Evolutionary conservation across 129 eudicot genomes (phyloP), one percentile per base, ranked within the genome.

Genomic region (Chrysanthemum seticuspe): DNA sequence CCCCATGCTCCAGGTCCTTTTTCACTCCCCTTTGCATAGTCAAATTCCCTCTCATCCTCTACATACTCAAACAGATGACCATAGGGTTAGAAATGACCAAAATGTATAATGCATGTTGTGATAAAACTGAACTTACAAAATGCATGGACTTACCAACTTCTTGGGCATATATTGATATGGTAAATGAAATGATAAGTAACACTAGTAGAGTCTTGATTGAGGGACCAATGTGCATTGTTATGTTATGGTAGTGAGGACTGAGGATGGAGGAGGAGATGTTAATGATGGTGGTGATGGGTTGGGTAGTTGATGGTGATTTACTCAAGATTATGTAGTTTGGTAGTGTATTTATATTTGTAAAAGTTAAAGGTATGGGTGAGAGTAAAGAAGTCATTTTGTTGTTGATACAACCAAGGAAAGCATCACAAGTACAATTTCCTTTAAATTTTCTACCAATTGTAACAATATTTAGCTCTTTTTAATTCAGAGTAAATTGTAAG

Each of bases 1-100:
- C 96, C 96, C 96, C 91, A 89, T 10, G 62, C 13, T 10, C 1
- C 23, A 0, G 96, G 96, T 9, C 96, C 96, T 74, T 68, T 86
- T 31, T 52, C 65, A 6, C 89, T 64, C 52, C 68, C 74, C 5
- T 54, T 36, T 0, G 2, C 34, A 31, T 86, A 89, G 62, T 79
- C 81, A 23, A 82, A 86, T 18, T 89, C 96, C 69, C 79, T 72
- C 74, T 89, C 91, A 58, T 82, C 75, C 78, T 84, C 96, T 86
- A 74, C 52, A 57, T 15, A 53, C 36, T 77, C 36, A 65, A 73
- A 70, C 29, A 9, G 1, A 69, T n/a, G 14, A 52, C 47, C 7
- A 7, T 7, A 40, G 47, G 57, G 57, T 52, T 52, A 13, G 5
- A 52, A 13, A 40, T 6, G 47, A 40, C 47, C 47, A 40, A 40